These are phyloP conservation scores for Torulaspora microellipsoides DNA, from an alignment of 805 yeast genomes.

Conservation along the genomic window DNA sequence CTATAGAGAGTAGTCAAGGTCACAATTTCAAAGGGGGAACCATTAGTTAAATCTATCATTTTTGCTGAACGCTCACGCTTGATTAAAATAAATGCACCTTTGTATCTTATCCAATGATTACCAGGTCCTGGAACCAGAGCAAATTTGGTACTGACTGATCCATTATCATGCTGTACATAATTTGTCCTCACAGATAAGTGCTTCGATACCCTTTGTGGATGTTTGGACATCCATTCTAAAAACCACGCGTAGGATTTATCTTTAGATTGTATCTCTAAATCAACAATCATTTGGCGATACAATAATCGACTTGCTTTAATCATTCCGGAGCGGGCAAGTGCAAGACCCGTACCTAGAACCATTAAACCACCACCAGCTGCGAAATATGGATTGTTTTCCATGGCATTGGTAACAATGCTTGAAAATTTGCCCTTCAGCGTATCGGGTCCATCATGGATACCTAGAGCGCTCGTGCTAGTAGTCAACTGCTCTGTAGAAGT, in stretches of 20 bases:
- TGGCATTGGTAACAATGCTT: slow-evolving; percentile 46
- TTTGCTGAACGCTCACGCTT: slow-evolving; percentile 88
- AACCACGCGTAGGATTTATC: slow-evolving; percentile 96
- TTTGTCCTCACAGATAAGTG: slow-evolving; percentile 88
- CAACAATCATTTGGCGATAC: slow-evolving; percentile 82
- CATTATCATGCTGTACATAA: slow-evolving; percentile 85
- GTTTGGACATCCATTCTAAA: slow-evolving; percentile 89
- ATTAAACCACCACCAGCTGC: slow-evolving; percentile 98
- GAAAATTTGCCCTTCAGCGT: slow-evolving; percentile 32
- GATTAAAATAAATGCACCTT: slow-evolving; percentile 83
- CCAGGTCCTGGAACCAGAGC: slow-evolving; percentile 97
- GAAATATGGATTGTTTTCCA: slow-evolving; percentile 83
- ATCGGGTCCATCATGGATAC: slow-evolving; percentile 9
- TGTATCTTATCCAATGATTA: slow-evolving; percentile 77
- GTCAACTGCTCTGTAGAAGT: not conserved
- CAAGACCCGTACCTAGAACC: slow-evolving; percentile 88
- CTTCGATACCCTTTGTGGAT: slow-evolving; percentile 69
- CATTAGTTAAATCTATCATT: slow-evolving; percentile 80
- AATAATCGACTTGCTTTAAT: slow-evolving; percentile 59
- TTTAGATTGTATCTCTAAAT: slow-evolving; percentile 86
- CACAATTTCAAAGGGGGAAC: slow-evolving; percentile 96
- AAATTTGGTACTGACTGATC: slow-evolving; percentile 81
- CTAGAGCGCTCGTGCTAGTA: not conserved
- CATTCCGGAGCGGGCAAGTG: slow-evolving; percentile 67
- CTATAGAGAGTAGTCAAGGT: slow-evolving; percentile 83